Percentiles rank a stretch among this genome's conserved stretches.
These are phyloP conservation scores for Solanum lignicaule DNA, from an alignment of 257 asterid species.

Conservation along the genomic window DNA sequence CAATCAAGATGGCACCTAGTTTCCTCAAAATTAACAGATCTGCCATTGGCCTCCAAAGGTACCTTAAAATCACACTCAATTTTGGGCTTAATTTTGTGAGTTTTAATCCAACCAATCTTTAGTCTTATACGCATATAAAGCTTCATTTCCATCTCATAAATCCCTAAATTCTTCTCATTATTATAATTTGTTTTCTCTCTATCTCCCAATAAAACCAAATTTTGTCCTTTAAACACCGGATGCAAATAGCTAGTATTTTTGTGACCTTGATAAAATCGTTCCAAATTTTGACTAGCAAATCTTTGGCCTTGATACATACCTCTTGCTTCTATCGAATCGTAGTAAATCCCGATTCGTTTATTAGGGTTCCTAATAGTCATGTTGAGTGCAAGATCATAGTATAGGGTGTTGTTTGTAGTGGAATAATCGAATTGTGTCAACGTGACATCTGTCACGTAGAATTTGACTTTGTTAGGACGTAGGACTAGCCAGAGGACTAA, in stretches of 20 bases:
- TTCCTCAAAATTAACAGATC: constrained; percentile 22
- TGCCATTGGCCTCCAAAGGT: constrained; percentile 43
- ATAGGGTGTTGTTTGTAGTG: constrained; percentile 39
- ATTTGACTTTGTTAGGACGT: constrained; percentile 65
- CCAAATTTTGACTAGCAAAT: constrained; percentile 23
- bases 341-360: constrained; percentile 69
- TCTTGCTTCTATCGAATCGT: constrained; percentile 64
- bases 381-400: constrained; percentile 54
- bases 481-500: constrained; percentile 49
- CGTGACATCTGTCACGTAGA: constrained; percentile 43
- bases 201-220: constrained; percentile 19
- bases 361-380: constrained; percentile 77
- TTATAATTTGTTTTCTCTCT: constrained; percentile 21
- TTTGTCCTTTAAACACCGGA: constrained; percentile 36
- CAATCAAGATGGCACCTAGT: constrained; percentile 55
- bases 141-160: constrained; percentile 40
- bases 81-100: constrained; percentile 50
- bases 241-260: constrained; percentile 30
- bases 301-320: constrained; percentile 54
- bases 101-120: constrained; percentile 36
- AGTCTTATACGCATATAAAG: constrained; percentile 38
- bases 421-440: constrained; percentile 46
- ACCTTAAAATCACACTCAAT: constrained; percentile 56
- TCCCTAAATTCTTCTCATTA: constrained; percentile 17
- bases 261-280: constrained; percentile 44